Base-by-base conservation (phyloP, 192 early-diverging fungal genomes). In the Coemansia sp. region DNA sequence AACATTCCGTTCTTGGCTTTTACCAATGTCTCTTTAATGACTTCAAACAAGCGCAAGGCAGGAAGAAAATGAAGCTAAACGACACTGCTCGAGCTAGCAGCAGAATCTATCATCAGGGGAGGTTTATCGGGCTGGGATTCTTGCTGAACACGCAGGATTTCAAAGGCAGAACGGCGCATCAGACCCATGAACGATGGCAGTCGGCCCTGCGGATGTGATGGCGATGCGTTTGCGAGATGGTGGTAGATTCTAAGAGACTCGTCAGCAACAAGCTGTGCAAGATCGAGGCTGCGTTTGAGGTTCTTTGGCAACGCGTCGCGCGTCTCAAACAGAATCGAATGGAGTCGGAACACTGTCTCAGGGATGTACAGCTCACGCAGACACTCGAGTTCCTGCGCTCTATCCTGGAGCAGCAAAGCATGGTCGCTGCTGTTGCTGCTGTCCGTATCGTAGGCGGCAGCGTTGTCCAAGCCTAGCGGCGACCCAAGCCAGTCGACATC, bases 321-420 rank as follows among this genome's bases (percentile, higher is more conserved):
- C 8, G 87, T 89, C 34, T 89, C 84, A 64, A 74, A 89, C 42
- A 87, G 74, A 23, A 93, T 74, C 11, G 86, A 68, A 67, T 94
- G 88, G 52, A 91, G 64, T 38, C 85, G 84, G 59, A 90, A 74
- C 31, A 90, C 77, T 2, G 88, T 56, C 59, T 91, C 85, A 5
- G 92, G 88, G 15, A 89, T 73, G 45, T 82, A 87, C 27, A 83
- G 67, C 61, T 75, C 66, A 42, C 87, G 85, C 58, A 87, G 57
- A 17, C 56, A 61, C 29, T 40, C 41, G 54, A 86, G 69, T 33
- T 86, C 81, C 2, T 60, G 54, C 7, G 75, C 54, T 19, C 83
- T 68, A 38, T 38, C 37, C 37, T 50, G 53, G 5, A 30, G 0
- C n/a, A 20, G 20, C 6, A n/a, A n/a, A n/a, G 25, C 33, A 30